phyloP scores from a whole-genome alignment of 192 early-diverging fungal species.

The Coemansia furcata region DNA sequence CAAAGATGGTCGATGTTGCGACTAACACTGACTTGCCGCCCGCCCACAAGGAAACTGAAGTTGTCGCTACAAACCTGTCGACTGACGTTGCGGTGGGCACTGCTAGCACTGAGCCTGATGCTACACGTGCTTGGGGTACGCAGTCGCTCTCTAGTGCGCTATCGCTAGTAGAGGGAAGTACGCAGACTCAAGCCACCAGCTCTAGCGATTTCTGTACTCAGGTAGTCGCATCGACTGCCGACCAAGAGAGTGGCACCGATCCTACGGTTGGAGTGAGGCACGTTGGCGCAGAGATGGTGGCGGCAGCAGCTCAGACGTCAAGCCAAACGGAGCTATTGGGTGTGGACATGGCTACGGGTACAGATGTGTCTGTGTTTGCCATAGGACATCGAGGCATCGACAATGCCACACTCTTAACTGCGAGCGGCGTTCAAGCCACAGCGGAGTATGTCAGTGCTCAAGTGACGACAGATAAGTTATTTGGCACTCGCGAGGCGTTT shows the following conservation, averaged over 20 bases:
- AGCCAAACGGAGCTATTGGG: slow-evolving; percentile 2
- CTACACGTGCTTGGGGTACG: slow-evolving; percentile 5
- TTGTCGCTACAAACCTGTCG: slow-evolving; percentile 1
- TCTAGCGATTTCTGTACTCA: background rate
- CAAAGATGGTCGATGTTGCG: slow-evolving; percentile 34
- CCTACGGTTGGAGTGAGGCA: slow-evolving; percentile 10
- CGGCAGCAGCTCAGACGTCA: background rate
- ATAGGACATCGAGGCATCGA: slow-evolving; percentile 10
- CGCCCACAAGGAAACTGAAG: slow-evolving; percentile 1
- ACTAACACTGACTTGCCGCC: slow-evolving; percentile 25
- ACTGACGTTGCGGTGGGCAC: slow-evolving; percentile 14
- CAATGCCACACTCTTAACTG: background rate
- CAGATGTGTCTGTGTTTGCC: slow-evolving; percentile 11
- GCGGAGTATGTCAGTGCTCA: background rate
- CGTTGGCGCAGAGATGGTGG: slow-evolving; percentile 9
- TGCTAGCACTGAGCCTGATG: slow-evolving; percentile 5
- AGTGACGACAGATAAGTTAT: slow-evolving; percentile 5
- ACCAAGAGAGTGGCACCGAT: slow-evolving; percentile 20
- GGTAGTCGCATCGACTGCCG: background rate
- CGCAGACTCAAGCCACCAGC: background rate
- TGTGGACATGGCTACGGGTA: slow-evolving; percentile 5
- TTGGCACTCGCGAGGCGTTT: slow-evolving; percentile 1
- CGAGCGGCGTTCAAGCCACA: slow-evolving; percentile 9
- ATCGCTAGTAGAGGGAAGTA: background rate
- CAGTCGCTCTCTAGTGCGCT: slow-evolving; percentile 9